Conservation (phyloP, 192 early-diverging fungal species). For the Coemansia sp. region DNA sequence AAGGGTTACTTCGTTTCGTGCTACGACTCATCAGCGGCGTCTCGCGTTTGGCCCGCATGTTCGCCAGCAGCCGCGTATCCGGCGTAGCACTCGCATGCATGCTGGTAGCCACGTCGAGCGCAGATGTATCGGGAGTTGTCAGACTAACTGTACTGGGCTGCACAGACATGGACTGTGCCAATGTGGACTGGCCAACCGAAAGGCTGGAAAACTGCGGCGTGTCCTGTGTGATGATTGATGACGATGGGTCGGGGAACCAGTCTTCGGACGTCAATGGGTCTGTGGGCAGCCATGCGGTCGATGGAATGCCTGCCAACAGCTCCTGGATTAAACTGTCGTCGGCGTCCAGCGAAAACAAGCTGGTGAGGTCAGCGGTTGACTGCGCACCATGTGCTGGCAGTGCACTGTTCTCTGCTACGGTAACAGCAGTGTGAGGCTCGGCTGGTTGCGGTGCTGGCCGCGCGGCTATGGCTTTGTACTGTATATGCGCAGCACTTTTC, state of each 20-base stretch:
- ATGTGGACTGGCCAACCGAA: neutral
- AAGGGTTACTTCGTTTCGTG: conserved; percentile 23
- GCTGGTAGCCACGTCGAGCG: neutral
- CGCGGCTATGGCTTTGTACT: conserved; percentile 6
- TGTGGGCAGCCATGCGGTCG: conserved; percentile 42
- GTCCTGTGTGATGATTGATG: conserved; percentile 38
- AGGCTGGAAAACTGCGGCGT: neutral
- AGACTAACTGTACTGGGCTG: neutral
- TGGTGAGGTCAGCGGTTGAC: neutral
- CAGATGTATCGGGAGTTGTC: neutral
- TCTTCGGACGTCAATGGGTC: conserved; percentile 51
- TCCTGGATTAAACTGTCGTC: conserved; percentile 47
- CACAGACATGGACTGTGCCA: neutral
- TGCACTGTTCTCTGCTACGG: neutral
- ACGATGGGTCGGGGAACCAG: conserved; percentile 42
- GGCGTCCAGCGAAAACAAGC: conserved; percentile 18
- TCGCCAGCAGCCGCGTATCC: conserved; percentile 25
- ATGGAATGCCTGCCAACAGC: conserved; percentile 47
- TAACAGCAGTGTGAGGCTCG: neutral
- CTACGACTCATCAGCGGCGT: conserved; percentile 19
- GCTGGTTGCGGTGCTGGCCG: neutral
- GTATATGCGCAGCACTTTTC: neutral
- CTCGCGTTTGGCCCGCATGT: conserved; percentile 24
- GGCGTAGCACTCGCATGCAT: conserved; percentile 7
- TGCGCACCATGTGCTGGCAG: neutral